A percentile compares a stretch with the other conserved stretches of the same genome.
Conservation (phyloP, 1,284 basidiomycete genomes). For the Microstroma glucosiphilum region DNA sequence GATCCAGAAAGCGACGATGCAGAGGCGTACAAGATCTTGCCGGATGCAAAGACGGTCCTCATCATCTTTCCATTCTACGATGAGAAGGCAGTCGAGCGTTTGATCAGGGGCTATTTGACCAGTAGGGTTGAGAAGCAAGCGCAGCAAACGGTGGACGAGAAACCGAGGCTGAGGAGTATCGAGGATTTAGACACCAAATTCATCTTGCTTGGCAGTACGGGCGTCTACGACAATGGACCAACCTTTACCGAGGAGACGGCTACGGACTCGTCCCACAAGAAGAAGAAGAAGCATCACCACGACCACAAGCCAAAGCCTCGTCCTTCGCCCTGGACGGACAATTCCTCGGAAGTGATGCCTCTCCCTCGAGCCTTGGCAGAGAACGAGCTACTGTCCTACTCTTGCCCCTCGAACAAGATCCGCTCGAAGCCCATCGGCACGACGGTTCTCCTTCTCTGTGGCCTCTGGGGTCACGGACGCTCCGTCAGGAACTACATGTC, state of each 20-base stretch:
- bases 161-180: not conserved
- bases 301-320: not conserved
- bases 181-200: slow-evolving; percentile 17
- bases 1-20: slow-evolving; percentile 46
- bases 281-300: not conserved
- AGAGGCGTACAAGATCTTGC: slow-evolving; percentile 55
- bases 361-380: slow-evolving; percentile 13
- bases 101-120: slow-evolving; percentile 24
- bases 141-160: slow-evolving; percentile 10
- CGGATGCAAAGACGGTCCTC: slow-evolving; percentile 59
- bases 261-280: slow-evolving; percentile 20
- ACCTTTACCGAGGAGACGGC: slow-evolving; percentile 21
- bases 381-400: slow-evolving; percentile 3
- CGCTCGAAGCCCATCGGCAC: slow-evolving; percentile 14
- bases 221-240: slow-evolving; percentile 26
- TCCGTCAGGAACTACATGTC: slow-evolving; percentile 29
- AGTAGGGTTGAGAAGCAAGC: slow-evolving; percentile 13
- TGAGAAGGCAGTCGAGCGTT: slow-evolving; percentile 21
- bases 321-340: slow-evolving; percentile 15
- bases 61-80: slow-evolving; percentile 57
- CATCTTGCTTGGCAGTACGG: slow-evolving; percentile 40
- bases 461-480: slow-evolving; percentile 33
- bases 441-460: slow-evolving; percentile 32
- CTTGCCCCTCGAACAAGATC: not conserved
- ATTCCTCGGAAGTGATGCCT: slow-evolving; percentile 5